Evolutionary conservation across 177 flowering plant genomes (phyloP), one percentile per base, ranked within the genome.

Genomic region (Vitis hybrid): DNA sequence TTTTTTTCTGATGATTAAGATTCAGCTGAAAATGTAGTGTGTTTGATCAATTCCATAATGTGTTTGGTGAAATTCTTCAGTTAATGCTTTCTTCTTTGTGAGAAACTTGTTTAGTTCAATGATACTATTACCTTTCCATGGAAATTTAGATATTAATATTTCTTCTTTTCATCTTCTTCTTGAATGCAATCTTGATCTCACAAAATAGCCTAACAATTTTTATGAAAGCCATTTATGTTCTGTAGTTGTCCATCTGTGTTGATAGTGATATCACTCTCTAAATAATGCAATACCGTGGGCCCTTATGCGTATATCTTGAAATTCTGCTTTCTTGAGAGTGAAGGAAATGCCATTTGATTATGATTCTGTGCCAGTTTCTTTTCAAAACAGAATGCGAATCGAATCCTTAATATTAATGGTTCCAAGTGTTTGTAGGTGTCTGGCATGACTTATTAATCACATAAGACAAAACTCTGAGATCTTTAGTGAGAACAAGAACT

Each of bases 291-390:
- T 6, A 14, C 16, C 12, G 14, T 62, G 15, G 16, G n/a, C 9
- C 10, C 9, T 3, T 22, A 39, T 0, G 8, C 45, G 6, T 60
- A 16, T 65, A 22, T 58, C 6, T 56, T 31, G 10, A 49, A 68
- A 22, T 48, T 50, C 22, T 22, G 50, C 29, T 26, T 31, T 22
- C 3, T 11, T 2, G 16, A n/a, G 55, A 51, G 12, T 45, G 2
- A 29, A 62, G 63, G 57, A 67, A 68, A 20, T 57, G n/a, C 64
- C 45, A 31, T 55, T 33, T 45, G 10, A 58, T 55, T 55, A 7
- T 62, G 62, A 55, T 51, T 62, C 50, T 18, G 10, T 51, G 29
- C 60, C 68, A 64, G 75, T 31, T 58, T 51, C 9, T 55, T 16
- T 62, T 19, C 55, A 18, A 3, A 45, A 59, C 5, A 48, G 60